phyloP scores from a whole-genome alignment of 164 flowering plant species.

The Berberis vulgaris region DNA sequence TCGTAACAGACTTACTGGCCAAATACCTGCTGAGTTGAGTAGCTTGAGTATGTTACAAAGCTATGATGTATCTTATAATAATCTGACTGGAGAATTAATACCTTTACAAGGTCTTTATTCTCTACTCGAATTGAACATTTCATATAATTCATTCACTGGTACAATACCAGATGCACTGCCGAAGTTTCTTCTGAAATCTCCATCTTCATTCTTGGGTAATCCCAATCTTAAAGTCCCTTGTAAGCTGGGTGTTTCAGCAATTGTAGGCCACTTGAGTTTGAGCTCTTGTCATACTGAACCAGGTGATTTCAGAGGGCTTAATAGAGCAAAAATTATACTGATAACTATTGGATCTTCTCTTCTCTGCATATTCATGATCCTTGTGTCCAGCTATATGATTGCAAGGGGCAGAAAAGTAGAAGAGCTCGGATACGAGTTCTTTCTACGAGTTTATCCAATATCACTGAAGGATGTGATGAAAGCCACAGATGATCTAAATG shows the following conservation, averaged over 20 bases:
- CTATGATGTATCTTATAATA: conserved; percentile 57
- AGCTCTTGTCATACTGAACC: no score
- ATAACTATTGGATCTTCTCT: conserved; percentile 37
- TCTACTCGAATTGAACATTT: conserved; percentile 36
- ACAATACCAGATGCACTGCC: conserved; percentile 36
- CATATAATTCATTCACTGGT: conserved; percentile 55
- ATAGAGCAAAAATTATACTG: conserved; percentile 20
- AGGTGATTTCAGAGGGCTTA: conserved; percentile 15
- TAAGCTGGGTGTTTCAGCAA: not conserved
- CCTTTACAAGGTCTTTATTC: conserved; percentile 25
- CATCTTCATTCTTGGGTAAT: conserved; percentile 51
- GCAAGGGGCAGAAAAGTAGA: conserved; percentile 15
- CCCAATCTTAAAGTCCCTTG: conserved; percentile 44
- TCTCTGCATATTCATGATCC: conserved; percentile 19
- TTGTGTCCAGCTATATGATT: conserved; percentile 18
- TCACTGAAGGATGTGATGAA: conserved; percentile 47
- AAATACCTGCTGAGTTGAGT: conserved; percentile 39
- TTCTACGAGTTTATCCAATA: conserved; percentile 24
- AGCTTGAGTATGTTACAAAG: conserved; percentile 29
- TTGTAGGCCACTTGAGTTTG: no score
- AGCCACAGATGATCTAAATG: conserved; percentile 56
- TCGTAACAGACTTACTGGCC: conserved; percentile 41
- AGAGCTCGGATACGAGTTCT: conserved; percentile 19
- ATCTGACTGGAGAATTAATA: conserved; percentile 46
- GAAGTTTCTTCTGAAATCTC: conserved; percentile 27